Conservation (phyloP, 306 rosid species). For the Mimosa pudica region DNA sequence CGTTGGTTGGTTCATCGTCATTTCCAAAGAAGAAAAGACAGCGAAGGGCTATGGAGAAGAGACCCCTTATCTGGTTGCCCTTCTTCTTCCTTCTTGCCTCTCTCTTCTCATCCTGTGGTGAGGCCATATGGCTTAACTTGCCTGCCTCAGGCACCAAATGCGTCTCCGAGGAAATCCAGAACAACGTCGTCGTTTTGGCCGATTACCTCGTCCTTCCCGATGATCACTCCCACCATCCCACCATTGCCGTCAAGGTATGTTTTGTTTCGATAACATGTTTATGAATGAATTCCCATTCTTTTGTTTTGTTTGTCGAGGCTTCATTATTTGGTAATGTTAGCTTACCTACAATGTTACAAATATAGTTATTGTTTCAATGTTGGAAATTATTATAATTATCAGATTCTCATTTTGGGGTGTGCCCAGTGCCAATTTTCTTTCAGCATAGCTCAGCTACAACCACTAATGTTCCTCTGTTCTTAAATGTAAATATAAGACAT, state of each 20-base stretch:
- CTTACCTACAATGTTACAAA: background rate
- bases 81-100: slow-evolving; percentile 17
- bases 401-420: slow-evolving; percentile 1
- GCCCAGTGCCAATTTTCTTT: too few species aligned
- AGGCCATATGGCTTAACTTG: slow-evolving; percentile 63
- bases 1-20: background rate
- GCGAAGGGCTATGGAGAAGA: slow-evolving; percentile 39
- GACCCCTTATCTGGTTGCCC: slow-evolving; percentile 33
- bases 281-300: background rate
- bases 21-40: slow-evolving; percentile 5
- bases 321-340: background rate
- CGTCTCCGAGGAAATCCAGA: slow-evolving; percentile 96
- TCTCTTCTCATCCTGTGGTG: slow-evolving; percentile 36
- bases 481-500: too few species aligned
- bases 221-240: slow-evolving; percentile 49
- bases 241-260: slow-evolving; percentile 78
- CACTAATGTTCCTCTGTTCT: too few species aligned
- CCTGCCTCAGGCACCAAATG: slow-evolving; percentile 75
- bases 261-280: background rate
- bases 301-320: background rate
- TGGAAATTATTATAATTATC: background rate
- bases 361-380: background rate
- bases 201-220: slow-evolving; percentile 68
- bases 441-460: too few species aligned
- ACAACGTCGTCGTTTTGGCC: slow-evolving; percentile 85